Conservation (phyloP, 1,284 basidiomycete species). For the Gomphus bonarii region DNA sequence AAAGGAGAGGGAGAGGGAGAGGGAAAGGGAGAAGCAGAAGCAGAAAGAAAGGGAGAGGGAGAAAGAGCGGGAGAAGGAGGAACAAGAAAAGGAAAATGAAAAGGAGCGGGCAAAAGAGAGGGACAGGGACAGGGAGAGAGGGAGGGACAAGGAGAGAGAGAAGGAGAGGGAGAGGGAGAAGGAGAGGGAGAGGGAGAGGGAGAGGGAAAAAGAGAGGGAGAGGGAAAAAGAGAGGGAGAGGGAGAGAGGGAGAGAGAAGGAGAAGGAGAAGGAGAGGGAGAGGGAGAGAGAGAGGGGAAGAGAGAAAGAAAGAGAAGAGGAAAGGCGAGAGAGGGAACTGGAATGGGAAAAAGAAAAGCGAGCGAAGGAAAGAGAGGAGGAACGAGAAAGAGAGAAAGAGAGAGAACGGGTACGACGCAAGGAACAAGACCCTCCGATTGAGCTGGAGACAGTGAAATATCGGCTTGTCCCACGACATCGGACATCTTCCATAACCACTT, state of each 20-base stretch:
- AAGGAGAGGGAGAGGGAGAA: conserved; percentile 18
- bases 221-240: conserved; percentile 61
- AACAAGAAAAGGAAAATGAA: conserved; percentile 13
- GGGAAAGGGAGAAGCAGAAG: conserved; percentile 49
- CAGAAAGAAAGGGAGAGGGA: neutral
- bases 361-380: conserved; percentile 2
- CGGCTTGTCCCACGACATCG: neutral
- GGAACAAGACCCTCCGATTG: conserved; percentile 4
- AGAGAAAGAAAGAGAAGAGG: conserved; percentile 12
- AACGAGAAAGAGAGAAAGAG: conserved; percentile 7
- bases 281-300: conserved; percentile 10
- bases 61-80: conserved; percentile 12
- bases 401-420: conserved; percentile 13
- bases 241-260: conserved; percentile 61
- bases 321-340: conserved; percentile 13
- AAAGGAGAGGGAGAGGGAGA: conserved; percentile 60
- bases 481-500: conserved; percentile 1
- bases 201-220: conserved; percentile 19
- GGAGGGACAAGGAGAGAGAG: conserved; percentile 12
- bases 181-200: conserved; percentile 26
- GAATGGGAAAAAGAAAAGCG: no score
- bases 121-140: conserved; percentile 38
- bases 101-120: conserved; percentile 49
- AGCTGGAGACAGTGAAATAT: conserved; percentile 5
- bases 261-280: neutral